Percentiles rank a stretch among this genome's conserved stretches.
Evolutionary conservation across 768 basidiomycete genomes (phyloP).

Genomic region (Podaxis carcinomalis): DNA sequence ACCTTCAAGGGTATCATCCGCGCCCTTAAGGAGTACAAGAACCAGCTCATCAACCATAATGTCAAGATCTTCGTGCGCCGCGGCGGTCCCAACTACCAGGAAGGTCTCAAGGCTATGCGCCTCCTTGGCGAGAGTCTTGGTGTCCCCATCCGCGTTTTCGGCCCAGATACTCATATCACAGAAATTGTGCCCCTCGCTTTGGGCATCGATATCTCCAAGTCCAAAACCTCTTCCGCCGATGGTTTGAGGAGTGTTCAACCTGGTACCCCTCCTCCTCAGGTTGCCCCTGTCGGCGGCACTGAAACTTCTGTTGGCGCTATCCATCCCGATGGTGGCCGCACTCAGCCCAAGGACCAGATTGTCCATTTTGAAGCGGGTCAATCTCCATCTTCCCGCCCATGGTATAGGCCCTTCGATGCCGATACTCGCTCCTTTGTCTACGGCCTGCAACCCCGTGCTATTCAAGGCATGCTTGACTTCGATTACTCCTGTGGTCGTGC

Average conservation of each 20-base stretch:
- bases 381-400: constrained; percentile 50
- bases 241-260: constrained; percentile 33
- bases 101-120: constrained; percentile 95
- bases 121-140: constrained; percentile 95
- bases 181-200: constrained; percentile 98
- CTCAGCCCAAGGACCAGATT: constrained; percentile 84
- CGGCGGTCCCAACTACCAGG: constrained; percentile 99
- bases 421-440: constrained; percentile 96
- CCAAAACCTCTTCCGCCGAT: constrained; percentile 29
- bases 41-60: constrained; percentile 72
- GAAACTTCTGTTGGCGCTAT: constrained; percentile 61
- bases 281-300: constrained; percentile 33
- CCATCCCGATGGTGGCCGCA: constrained; percentile 73
- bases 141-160: constrained; percentile 95
- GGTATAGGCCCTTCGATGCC: constrained; percentile 90
- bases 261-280: constrained; percentile 34
- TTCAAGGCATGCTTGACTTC: constrained; percentile 96
- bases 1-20: constrained; percentile 99
- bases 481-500: constrained; percentile 96
- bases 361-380: constrained; percentile 72
- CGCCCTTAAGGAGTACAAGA: constrained; percentile 91
- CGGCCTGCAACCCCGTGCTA: constrained; percentile 97
- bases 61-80: constrained; percentile 97
- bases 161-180: constrained; percentile 98
- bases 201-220: constrained; percentile 57